Percentiles rank a stretch among this genome's conserved stretches.
Evolutionary conservation across 2,329 filamentous ascomycete genomes (phyloP).

Genomic region (Venturia carpophila): DNA sequence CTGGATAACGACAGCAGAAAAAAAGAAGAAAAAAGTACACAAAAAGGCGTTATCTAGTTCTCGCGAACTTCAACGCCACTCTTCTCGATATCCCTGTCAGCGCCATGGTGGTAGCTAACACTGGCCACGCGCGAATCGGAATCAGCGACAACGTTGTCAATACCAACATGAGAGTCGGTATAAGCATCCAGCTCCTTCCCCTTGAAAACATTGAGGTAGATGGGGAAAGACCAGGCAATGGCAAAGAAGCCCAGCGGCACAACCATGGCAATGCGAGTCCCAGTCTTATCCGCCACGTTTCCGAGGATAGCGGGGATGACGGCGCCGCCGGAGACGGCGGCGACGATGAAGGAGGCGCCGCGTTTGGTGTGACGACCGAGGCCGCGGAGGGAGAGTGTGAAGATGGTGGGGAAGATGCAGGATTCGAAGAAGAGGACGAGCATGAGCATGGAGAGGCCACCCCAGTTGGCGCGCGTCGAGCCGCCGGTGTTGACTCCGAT

Average conservation of each 20-base stretch:
- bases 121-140: slow-evolving; percentile 16
- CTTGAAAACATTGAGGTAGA: slow-evolving; percentile 32
- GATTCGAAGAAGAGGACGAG: slow-evolving; percentile 34
- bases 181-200: slow-evolving; percentile 32
- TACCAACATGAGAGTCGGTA: slow-evolving; percentile 28
- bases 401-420: slow-evolving; percentile 35
- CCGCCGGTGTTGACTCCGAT: slow-evolving; percentile 29
- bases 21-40: background rate
- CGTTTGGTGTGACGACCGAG: slow-evolving; percentile 35
- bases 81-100: slow-evolving; percentile 14
- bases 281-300: slow-evolving; percentile 30
- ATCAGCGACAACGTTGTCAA: slow-evolving; percentile 21
- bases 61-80: slow-evolving; percentile 7
- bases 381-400: slow-evolving; percentile 31
- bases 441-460: slow-evolving; percentile 31
- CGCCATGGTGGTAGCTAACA: background rate
- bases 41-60: background rate
- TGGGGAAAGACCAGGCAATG: slow-evolving; percentile 31
- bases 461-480: slow-evolving; percentile 28
- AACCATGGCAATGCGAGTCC: slow-evolving; percentile 30
- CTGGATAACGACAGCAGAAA: too few species aligned
- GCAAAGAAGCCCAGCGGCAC: slow-evolving; percentile 31
- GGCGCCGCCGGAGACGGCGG: slow-evolving; percentile 32
- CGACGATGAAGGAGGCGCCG: slow-evolving; percentile 32
- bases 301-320: slow-evolving; percentile 31